phyloP scores from a whole-genome alignment of 1,139 yeast genomes.

The Yamadazyma mexicana region DNA sequence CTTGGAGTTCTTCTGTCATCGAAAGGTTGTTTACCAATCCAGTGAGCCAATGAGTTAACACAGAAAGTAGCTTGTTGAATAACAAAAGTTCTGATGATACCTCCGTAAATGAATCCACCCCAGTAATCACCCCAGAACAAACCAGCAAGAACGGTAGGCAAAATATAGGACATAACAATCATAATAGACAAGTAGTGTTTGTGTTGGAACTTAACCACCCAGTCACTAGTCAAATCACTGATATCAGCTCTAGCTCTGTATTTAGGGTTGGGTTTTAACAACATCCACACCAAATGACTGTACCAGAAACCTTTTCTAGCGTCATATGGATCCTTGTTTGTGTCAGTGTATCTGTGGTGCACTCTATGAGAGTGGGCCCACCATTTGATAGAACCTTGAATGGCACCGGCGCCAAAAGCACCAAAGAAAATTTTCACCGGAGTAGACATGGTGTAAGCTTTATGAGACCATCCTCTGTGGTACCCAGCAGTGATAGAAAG shows the following conservation, averaged over 20 bases:
- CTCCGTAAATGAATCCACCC: constrained; percentile 94
- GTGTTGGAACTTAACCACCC: constrained; percentile 91
- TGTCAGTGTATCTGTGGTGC: constrained; percentile 97
- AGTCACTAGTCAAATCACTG: constrained; percentile 84
- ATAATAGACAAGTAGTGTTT: constrained; percentile 78
- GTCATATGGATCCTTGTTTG: constrained; percentile 94
- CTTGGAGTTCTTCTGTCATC: constrained; percentile 98
- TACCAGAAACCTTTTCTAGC: constrained; percentile 96
- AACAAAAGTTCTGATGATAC: constrained; percentile 74
- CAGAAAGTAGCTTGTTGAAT: constrained; percentile 99
- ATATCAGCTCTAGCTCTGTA: constrained; percentile 96
- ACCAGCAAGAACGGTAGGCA: constrained; percentile 80
- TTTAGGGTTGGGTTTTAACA: constrained; percentile 89
- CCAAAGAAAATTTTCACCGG: constrained; percentile 77
- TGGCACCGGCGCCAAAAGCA: constrained; percentile 90
- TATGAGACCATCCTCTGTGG: constrained; percentile 77
- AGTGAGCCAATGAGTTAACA: constrained; percentile 96
- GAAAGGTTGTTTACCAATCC: constrained; percentile 97
- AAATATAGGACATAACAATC: constrained; percentile 62
- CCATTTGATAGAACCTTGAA: constrained; percentile 98
- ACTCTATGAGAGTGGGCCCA: constrained; percentile 98
- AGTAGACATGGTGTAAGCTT: constrained; percentile 73
- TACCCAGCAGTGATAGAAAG: constrained; percentile 89
- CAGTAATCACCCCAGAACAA: constrained; percentile 78
- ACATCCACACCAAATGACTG: constrained; percentile 98